A percentile compares a stretch with the other conserved stretches of the same genome.
These are phyloP conservation scores for Kwoniella sp. DNA, from an alignment of 768 basidiomycete species.

Conservation along the genomic window DNA sequence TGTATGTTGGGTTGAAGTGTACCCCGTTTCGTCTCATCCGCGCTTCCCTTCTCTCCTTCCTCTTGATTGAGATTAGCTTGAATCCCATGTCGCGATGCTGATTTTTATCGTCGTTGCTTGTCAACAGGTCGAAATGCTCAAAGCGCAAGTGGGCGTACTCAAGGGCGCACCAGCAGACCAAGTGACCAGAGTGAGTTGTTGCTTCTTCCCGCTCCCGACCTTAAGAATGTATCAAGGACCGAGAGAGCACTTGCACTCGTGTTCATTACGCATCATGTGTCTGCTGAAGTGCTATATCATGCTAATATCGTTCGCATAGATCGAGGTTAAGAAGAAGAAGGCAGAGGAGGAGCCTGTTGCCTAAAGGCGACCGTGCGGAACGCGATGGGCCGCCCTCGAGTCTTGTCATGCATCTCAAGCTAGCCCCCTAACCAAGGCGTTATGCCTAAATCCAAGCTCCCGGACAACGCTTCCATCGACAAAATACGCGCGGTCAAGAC, in stretches of 20 bases:
- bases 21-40: background rate
- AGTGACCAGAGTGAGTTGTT: constrained; percentile 52
- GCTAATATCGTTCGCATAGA: constrained; percentile 17
- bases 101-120: background rate
- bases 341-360: constrained; percentile 32
- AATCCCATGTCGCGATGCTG: background rate
- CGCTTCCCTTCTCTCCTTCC: background rate
- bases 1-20: constrained; percentile 55
- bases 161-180: constrained; percentile 56
- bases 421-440: no score
- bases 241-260: background rate
- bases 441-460: no score
- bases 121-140: constrained; percentile 51
- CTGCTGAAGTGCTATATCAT: no score
- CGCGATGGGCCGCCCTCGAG: no score
- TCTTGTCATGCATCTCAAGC: no score
- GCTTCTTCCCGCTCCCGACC: no score
- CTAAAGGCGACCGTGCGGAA: no score
- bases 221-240: background rate
- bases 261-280: no score
- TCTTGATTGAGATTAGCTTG: background rate
- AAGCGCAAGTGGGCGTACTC: constrained; percentile 48
- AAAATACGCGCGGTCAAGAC: no score
- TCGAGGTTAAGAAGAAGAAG: constrained; percentile 53
- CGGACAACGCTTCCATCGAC: no score